Evolutionary conservation across 306 rosid genomes (phyloP), one percentile per base, ranked within the genome.

Genomic region (Castanea crenata): DNA sequence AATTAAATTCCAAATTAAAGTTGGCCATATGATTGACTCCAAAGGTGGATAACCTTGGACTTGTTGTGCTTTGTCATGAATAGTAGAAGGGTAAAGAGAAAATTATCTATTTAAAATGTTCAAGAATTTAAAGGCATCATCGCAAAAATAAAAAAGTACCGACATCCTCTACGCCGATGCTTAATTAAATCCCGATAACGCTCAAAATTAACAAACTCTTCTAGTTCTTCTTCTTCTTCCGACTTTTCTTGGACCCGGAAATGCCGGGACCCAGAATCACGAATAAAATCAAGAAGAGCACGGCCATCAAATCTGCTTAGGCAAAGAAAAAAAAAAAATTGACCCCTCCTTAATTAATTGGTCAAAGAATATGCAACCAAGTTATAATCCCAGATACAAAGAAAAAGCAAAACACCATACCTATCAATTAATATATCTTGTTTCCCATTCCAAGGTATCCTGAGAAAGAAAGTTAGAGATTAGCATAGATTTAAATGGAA

Each of bases 151-250:
- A 87, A 92, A 87, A 95, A 91, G 97, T 95, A 95, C 99, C 98
- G 96, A 93, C 98, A 95, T 95, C 99, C 99, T 95, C 99, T 93
- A 87, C 95, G 98, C 75, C 89, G 98, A 91, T 93, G 98, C 98
- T 93, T 95, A 91, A 95, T 81, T 90, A 95, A 95, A 93, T 95
- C 99, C 95, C 98, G 97, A 86, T 91, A 95, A 90, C 99, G 97
- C 98, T 95, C 97, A 95, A 95, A 95, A 90, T 93, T 95, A 93
- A 95, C 99, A 93, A 90, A 93, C 98, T 95, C 99, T 88, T 93
- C 98, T 91, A 95, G 83, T 82, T 95, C 99, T 88, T 95, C 97
- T 84, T 93, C 98, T 80, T 95, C 99, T 70, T 95, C 98, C 3
- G 97, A 83, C 84, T 95, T 90, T 69, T 93, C 93, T 62, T 84